Evolutionary conservation across 139 green algal species (phyloP).

Genomic region (Chlorella sp.): DNA sequence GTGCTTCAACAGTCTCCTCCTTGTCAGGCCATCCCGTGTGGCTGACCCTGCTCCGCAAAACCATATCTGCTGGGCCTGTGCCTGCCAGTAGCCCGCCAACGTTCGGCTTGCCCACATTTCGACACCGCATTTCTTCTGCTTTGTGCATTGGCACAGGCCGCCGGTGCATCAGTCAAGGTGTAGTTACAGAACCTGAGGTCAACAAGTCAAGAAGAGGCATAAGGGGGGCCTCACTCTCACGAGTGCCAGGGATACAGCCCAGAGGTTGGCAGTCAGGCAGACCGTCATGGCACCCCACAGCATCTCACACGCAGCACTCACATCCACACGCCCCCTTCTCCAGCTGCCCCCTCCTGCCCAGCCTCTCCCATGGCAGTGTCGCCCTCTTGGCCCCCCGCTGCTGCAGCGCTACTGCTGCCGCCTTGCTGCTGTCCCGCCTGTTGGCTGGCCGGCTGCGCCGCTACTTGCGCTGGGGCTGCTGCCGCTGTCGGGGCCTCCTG

Average conservation of each 20-base stretch:
- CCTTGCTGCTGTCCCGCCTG: neutral
- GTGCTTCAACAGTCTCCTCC: too few species aligned
- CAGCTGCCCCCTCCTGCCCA: neutral
- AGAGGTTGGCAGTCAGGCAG: neutral
- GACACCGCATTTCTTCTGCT: too few species aligned
- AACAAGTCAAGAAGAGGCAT: neutral
- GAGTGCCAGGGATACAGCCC: neutral
- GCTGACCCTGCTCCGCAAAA: too few species aligned
- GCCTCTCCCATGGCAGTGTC: neutral
- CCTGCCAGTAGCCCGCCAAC: too few species aligned
- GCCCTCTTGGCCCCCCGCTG: neutral
- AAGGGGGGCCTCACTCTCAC: neutral
- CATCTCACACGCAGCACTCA: neutral
- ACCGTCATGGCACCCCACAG: neutral
- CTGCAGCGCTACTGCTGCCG: neutral
- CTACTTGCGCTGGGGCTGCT: neutral
- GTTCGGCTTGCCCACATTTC: too few species aligned
- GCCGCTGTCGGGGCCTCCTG: neutral
- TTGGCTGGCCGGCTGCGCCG: too few species aligned
- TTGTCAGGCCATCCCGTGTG: too few species aligned
- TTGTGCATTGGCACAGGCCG: too few species aligned
- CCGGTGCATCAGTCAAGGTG: too few species aligned
- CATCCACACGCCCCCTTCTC: constrained; percentile 18
- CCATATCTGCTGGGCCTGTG: too few species aligned
- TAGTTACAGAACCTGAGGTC: too few species aligned